phyloP scores from a whole-genome alignment of 371 early-diverging fungal species.

The Quaeritorhiza haematococci region DNA sequence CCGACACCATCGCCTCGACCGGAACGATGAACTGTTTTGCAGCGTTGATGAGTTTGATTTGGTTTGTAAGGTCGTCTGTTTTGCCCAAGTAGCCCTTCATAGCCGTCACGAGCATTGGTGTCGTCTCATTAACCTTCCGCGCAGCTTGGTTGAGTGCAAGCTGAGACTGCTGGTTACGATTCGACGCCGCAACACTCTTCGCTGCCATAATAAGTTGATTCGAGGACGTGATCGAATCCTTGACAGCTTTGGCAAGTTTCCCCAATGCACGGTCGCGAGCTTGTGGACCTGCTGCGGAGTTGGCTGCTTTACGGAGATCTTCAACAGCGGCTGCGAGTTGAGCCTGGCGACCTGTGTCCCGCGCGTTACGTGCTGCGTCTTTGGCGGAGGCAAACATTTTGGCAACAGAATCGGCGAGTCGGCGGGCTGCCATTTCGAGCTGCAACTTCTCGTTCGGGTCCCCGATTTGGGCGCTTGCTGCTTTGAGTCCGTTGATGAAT shows the following conservation, averaged over 20 bases:
- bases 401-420: conserved; percentile 39
- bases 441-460: conserved; percentile 22
- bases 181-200: conserved; percentile 29
- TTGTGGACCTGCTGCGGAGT: conserved; percentile 24
- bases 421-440: conserved; percentile 25
- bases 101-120: conserved; percentile 21
- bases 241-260: conserved; percentile 30
- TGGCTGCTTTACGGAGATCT: conserved; percentile 20
- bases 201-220: conserved; percentile 37
- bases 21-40: conserved; percentile 37
- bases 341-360: conserved; percentile 17
- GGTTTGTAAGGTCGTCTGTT: conserved; percentile 27
- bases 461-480: conserved; percentile 8
- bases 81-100: conserved; percentile 15
- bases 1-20: conserved; percentile 15
- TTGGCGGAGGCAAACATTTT: conserved; percentile 44
- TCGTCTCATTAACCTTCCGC: conserved; percentile 23
- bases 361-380: conserved; percentile 30
- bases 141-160: conserved; percentile 35
- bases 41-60: conserved; percentile 31
- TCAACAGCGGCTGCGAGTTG: conserved; percentile 24
- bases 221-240: conserved; percentile 25
- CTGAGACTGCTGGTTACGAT: conserved; percentile 43
- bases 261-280: conserved; percentile 27
- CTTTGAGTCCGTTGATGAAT: conserved; percentile 38